A percentile compares a stretch with the other conserved stretches of the same genome.
Evolutionary conservation across 371 early-diverging fungal species (phyloP).

Genomic region (Mucor irregularis): DNA sequence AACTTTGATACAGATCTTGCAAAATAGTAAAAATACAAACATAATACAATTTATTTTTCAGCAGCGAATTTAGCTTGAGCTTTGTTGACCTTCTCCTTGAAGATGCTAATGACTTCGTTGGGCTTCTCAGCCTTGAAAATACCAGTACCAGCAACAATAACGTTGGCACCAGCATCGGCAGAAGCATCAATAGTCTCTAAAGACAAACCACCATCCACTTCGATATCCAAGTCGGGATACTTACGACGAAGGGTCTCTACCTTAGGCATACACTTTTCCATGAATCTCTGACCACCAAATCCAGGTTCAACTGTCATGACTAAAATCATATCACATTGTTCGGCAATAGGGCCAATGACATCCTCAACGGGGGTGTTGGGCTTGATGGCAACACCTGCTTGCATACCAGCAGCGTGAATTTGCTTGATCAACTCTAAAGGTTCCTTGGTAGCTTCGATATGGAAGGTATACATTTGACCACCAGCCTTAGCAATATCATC

Average conservation of each 20-base stretch:
- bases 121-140: constrained; percentile 88
- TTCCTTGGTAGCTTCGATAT: constrained; percentile 89
- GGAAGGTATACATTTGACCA: constrained; percentile 91
- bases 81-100: constrained; percentile 66
- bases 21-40: too few species aligned
- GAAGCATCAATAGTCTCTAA: constrained; percentile 85
- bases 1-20: too few species aligned
- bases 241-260: constrained; percentile 65
- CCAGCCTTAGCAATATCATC: constrained; percentile 93
- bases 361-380: constrained; percentile 87
- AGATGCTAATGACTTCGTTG: constrained; percentile 67
- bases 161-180: constrained; percentile 95
- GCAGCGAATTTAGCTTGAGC: constrained; percentile 45
- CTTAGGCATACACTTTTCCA: constrained; percentile 87
- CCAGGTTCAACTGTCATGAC: constrained; percentile 99
- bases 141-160: constrained; percentile 97
- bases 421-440: constrained; percentile 73
- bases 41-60: too few species aligned
- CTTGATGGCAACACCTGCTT: constrained; percentile 94
- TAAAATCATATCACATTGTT: constrained; percentile 86
- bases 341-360: constrained; percentile 64
- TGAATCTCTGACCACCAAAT: constrained; percentile 95
- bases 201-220: constrained; percentile 98
- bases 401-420: constrained; percentile 87
- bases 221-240: constrained; percentile 90